Evolutionary conservation across 768 basidiomycete species (phyloP), one percentile per base, ranked within the genome.

Genomic region (Amanita thiersii): DNA sequence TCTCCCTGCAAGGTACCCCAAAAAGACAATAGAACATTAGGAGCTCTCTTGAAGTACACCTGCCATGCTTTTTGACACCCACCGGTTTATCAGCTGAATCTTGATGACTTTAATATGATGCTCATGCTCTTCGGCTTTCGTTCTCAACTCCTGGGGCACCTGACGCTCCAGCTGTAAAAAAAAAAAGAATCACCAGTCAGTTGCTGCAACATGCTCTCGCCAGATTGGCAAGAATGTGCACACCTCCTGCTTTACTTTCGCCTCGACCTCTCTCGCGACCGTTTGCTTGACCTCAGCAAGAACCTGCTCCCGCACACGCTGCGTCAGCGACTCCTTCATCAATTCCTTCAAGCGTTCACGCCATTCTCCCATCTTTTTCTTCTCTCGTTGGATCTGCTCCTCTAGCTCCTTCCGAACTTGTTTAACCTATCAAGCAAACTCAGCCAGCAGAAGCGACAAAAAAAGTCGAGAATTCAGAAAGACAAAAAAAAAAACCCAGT

Each of bases 321-420:
- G 61, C 21, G 66, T 56, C 15, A 77, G 49, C 4, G 65, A 58
- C 12, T 59, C 57, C 43, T 70, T 67, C 26, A 77, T 61, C 32
- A 63, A 59, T 2, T 55, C 50, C 30, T 68, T 56, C 18, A 77
- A 54, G 0, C 57, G 38, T 15, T 19, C 25, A 35, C 61, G 59
- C 9, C 72, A 45, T 8, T 60, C 55, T 14, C 63, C 54, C 35
- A 72, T 60, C 14, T 63, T 59, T 14, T 51, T 47, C 45, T 63
- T 64, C 30, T 76, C 72, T 26, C 51, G 52, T 11, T 42, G 36
- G 18, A 69, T 64, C 37, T 72, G 68, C 4, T 56, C 41, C 43
- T 64, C 57, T 10, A 79, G 53, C 24, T 64, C 56, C 9, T 49
- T 37, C 11, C 59, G 63, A 4, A 73, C 51, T 18, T 56, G 45